Evolutionary conservation across 768 basidiomycete genomes (phyloP).

Genomic region (Calocera cornea): DNA sequence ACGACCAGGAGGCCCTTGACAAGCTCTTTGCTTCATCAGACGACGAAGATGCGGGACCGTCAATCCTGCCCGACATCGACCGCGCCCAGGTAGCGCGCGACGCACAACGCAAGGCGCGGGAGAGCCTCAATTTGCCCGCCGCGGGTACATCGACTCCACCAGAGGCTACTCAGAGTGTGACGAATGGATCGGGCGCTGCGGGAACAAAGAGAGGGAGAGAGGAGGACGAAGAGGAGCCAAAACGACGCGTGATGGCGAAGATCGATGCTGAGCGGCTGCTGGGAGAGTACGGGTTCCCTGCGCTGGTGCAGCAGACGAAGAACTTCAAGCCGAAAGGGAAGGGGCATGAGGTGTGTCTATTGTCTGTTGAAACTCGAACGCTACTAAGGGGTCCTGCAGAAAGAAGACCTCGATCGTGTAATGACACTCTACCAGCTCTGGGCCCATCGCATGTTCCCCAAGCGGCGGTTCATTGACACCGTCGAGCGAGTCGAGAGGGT

Average conservation of each 20-base stretch:
- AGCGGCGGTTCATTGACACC: conserved; percentile 74
- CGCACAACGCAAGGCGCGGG: not conserved
- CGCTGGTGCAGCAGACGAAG: conserved; percentile 61
- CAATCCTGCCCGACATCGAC: not conserved
- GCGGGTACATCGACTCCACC: not conserved
- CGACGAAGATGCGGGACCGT: conserved; percentile 2
- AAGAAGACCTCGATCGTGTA: conserved; percentile 64
- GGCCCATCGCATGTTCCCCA: conserved; percentile 87
- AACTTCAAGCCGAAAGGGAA: conserved; percentile 74
- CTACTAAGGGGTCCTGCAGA: conserved; percentile 31
- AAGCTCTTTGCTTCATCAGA: conserved; percentile 2
- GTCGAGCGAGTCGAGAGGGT: conserved; percentile 75
- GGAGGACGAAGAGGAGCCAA: conserved; percentile 26
- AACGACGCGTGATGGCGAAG: conserved; percentile 39
- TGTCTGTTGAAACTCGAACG: not conserved
- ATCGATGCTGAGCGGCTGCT: conserved; percentile 61
- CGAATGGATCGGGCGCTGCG: not conserved
- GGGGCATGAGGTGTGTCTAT: conserved; percentile 64
- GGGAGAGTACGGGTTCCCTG: conserved; percentile 62
- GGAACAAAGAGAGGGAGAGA: conserved; percentile 18
- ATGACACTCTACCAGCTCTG: conserved; percentile 85
- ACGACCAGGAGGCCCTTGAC: not conserved
- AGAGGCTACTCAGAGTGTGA: not conserved
- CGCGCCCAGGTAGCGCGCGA: not conserved
- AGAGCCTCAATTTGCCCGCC: not conserved